Evolutionary conservation across 1,139 yeast species (phyloP), one percentile per base, ranked within the genome.

Genomic region (Nadsonia commutata): DNA sequence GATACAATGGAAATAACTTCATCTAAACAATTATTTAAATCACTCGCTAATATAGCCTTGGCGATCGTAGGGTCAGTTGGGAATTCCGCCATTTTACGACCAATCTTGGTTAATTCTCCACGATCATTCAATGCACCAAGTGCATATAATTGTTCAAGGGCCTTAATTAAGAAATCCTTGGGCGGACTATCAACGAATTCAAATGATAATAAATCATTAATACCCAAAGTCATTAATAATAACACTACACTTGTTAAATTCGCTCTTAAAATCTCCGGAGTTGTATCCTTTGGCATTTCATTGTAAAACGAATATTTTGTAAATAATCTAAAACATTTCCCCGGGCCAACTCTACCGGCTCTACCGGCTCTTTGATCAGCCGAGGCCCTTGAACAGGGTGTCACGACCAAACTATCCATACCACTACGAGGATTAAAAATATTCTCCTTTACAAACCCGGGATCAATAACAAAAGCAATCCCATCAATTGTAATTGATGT

Each of bases 291-390:
- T 11, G 84, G 84, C 44, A 88, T 62, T 53, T 86, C 96, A 54
- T 84, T 72, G 51, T 72, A 68, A 55, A 77, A 90, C 0, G 95
- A 79, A 78, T 90, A 78, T 57, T 84, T 86, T 0, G 98, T 88
- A 57, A 74, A 90, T 20, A 93, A 64, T 41, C 98, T 63, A 57
- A 80, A 93, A 58, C 98, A 90, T 58, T 85, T 86, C 0, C 98
- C 98, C 0, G 97, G 94, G 0, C 95, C 95, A 4, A 86, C 83
- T 66, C 98, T 78, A 6, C 98, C 98, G 0, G 97, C 98, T 63
- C 98, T 74, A 45, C 98, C 98, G 1, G 95, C 93, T 49, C 99
- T 67, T 63, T 90, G 99, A 51, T 86, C 88, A 0, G 96, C 96
- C 31, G 94, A 84, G 0, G 98, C 98, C 49, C 81, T 72, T 0